Base-by-base conservation (phyloP, 371 early-diverging fungal species). In the Basidiobolus meristosporus region DNA sequence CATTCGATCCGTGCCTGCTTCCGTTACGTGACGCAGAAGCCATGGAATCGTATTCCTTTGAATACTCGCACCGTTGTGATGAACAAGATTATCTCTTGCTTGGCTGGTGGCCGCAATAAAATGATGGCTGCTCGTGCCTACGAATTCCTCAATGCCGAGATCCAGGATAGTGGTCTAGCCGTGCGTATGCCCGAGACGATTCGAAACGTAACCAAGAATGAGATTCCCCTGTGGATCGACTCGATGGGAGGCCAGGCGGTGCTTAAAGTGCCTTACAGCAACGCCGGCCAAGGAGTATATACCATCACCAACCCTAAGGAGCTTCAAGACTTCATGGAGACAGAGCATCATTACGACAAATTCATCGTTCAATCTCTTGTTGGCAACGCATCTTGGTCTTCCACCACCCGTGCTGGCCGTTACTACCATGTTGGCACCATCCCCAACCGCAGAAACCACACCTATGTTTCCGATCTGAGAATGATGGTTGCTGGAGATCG, bases 41-140 rank as follows among this genome's bases (percentile, higher is more conserved):
- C 90, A 9, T 90, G 90, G 90, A 80, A 75, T 46, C 72, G 89
- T 4, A 78, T 90, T 50, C 91, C 90, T 14, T 46, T 90, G 23
- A 68, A 76, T 42, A 65, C 80, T 2, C 71, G 71, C 38, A 90
- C 91, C 0, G 48, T 84, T n/a, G 78, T 90, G 5, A 69, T 90
- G 63, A 90, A 90, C 53, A 67, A 79, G 50, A 81, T 84, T 41
- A 74, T 90, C 14, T 77, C 85, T 12, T 90, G 91, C 52, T 54
- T 90, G 1, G 89, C 91, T 15, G 91, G 91, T 31, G 91, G 91
- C 16, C 73, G 90, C 31, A 90, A 90, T 63, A 90, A 90, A 59
- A 83, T 83, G 81, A 85, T 90, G 85, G 91, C 91, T 1, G 76
- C 83, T n/a, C 61, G 82, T 42, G 87, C 91, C 2, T 90, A 89